These are phyloP conservation scores for Penicillium sp. DNA, from an alignment of 2,329 filamentous ascomycete species.

Conservation along the genomic window DNA sequence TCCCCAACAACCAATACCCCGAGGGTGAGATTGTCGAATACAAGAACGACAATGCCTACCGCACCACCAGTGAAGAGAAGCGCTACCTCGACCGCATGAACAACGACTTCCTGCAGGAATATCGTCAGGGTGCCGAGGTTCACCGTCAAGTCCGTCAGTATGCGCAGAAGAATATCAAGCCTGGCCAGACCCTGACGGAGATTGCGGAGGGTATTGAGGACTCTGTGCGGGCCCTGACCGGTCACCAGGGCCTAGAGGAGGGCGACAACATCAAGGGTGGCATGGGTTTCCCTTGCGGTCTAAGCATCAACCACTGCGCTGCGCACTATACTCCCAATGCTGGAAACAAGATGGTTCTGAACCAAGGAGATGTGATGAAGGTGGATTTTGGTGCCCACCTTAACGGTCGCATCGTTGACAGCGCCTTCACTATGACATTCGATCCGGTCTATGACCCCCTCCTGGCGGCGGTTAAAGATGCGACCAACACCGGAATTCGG, in stretches of 20 bases:
- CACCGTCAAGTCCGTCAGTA: constrained; percentile 83
- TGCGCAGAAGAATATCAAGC: constrained; percentile 76
- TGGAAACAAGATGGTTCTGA: constrained; percentile 71
- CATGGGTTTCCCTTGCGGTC: constrained; percentile 81
- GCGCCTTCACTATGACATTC: constrained; percentile 67
- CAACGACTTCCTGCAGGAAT: constrained; percentile 74
- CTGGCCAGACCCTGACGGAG: constrained; percentile 74
- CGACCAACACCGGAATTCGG: constrained; percentile 71
- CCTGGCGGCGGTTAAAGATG: constrained; percentile 63
- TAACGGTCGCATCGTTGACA: constrained; percentile 69
- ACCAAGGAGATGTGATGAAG: constrained; percentile 68
- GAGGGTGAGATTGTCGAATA: constrained; percentile 78
- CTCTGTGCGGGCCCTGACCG: constrained; percentile 71
- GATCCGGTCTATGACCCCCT: constrained; percentile 68
- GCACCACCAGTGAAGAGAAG: constrained; percentile 82
- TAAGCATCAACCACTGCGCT: constrained; percentile 80
- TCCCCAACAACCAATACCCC: constrained; percentile 69
- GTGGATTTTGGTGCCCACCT: constrained; percentile 70
- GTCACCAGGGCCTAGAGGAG: constrained; percentile 71
- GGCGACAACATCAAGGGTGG: constrained; percentile 75
- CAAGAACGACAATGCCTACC: constrained; percentile 69
- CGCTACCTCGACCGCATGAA: constrained; percentile 77
- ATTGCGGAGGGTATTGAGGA: constrained; percentile 88
- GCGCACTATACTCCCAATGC: constrained; percentile 86
- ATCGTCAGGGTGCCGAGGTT: constrained; percentile 81